These are phyloP conservation scores for Nymphaea thermarum DNA, from an alignment of 164 flowering plant genomes.

Conservation along the genomic window DNA sequence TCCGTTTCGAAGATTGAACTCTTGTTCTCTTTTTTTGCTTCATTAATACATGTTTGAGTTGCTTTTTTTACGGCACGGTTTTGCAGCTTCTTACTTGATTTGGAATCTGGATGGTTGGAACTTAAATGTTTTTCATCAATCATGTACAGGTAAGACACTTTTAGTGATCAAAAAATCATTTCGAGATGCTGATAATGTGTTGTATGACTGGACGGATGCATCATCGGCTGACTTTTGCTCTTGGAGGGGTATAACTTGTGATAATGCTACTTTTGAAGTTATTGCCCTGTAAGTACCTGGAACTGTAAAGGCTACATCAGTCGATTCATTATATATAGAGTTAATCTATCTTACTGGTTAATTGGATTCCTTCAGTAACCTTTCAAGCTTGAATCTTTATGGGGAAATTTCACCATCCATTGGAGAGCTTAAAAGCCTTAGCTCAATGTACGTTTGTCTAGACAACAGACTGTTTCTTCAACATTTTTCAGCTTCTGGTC, in stretches of 20 bases:
- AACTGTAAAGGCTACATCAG: too few species aligned
- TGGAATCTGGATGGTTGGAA: too few species aligned
- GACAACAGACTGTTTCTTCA: not conserved
- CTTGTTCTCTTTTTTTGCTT: too few species aligned
- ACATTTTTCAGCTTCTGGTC: not conserved
- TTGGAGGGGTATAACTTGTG: conserved; percentile 94
- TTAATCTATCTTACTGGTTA: not conserved
- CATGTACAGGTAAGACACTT: conserved; percentile 40
- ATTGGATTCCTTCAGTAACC: conserved; percentile 41
- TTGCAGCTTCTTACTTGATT: conserved; percentile 1
- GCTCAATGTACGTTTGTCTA: conserved; percentile 28
- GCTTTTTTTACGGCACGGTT: not conserved
- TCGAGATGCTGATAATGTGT: conserved; percentile 70
- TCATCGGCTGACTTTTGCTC: conserved; percentile 75
- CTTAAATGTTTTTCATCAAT: not conserved
- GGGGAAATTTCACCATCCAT: conserved; percentile 85
- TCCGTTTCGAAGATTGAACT: too few species aligned
- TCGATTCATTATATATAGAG: too few species aligned
- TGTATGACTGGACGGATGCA: conserved; percentile 82
- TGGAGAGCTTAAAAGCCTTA: conserved; percentile 48
- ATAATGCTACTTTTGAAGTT: conserved; percentile 77
- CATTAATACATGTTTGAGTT: too few species aligned
- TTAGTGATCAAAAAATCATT: conserved; percentile 87
- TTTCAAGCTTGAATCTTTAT: conserved; percentile 74
- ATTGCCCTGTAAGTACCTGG: conserved; percentile 55